phyloP scores from a whole-genome alignment of 164 flowering plant species.

The Akebia trifoliata region DNA sequence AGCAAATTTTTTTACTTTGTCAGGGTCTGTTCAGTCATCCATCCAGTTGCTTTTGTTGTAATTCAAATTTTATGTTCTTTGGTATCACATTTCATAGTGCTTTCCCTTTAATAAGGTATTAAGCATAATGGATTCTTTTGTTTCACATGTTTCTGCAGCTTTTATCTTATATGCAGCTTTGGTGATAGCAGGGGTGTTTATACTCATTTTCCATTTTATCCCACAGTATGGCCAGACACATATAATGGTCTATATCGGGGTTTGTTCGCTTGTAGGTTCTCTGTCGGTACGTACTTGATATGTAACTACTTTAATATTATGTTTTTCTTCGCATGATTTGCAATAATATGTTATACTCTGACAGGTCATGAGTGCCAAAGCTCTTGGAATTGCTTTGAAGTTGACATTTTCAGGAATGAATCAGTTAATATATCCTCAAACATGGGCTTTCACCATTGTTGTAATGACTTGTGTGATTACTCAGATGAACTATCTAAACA shows the following conservation, averaged over 20 bases:
- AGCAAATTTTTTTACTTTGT: background rate
- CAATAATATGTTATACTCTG: conserved; percentile 3
- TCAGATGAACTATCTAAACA: conserved; percentile 67
- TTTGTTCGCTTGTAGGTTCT: conserved; percentile 83
- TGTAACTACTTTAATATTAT: background rate
- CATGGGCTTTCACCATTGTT: conserved; percentile 54
- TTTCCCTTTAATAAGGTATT: conserved; percentile 2
- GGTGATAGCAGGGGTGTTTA: conserved; percentile 46
- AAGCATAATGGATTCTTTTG: background rate
- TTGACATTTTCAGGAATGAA: conserved; percentile 60
- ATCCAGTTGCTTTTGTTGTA: too few species aligned
- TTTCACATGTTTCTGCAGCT: conserved; percentile 40
- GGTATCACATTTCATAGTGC: too few species aligned
- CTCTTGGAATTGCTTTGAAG: conserved; percentile 66
- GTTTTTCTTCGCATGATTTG: conserved; percentile 3
- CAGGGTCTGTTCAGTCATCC: background rate
- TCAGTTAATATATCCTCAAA: conserved; percentile 57
- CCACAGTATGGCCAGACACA: conserved; percentile 82
- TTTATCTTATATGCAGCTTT: conserved; percentile 59
- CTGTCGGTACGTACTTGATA: conserved; percentile 45
- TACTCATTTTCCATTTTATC: conserved; percentile 49
- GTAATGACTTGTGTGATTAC: conserved; percentile 46
- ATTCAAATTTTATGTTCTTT: too few species aligned
- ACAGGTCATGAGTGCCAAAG: conserved; percentile 74
- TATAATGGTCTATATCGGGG: conserved; percentile 70